Percentiles rank a stretch among this genome's conserved stretches.
phyloP scores from a whole-genome alignment of 2,329 filamentous ascomycete genomes.

The Chrysosporium keratinophilum region DNA sequence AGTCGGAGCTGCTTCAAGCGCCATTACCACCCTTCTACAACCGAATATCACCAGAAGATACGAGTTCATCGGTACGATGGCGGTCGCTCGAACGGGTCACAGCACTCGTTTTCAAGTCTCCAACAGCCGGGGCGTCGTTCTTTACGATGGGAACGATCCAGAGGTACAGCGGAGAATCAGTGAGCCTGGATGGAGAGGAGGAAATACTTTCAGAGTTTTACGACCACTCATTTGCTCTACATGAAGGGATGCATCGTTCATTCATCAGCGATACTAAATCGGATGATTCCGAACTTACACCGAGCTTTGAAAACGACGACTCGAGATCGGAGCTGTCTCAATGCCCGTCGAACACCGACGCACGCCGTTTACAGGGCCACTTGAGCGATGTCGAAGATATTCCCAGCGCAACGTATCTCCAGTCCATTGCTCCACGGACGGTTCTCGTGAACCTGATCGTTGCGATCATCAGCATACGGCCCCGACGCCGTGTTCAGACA shows the following conservation, averaged over 20 bases:
- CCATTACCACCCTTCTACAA: conserved; percentile 28
- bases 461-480: conserved; percentile 61
- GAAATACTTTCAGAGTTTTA: conserved; percentile 56
- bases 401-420: conserved; percentile 56
- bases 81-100: conserved; percentile 10
- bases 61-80: conserved; percentile 13
- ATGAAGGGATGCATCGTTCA: conserved; percentile 40
- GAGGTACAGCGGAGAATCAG: conserved; percentile 14
- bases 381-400: conserved; percentile 59
- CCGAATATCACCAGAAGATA: background rate
- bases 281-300: conserved; percentile 12
- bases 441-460: conserved; percentile 74
- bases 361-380: conserved; percentile 32
- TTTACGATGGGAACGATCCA: conserved; percentile 16
- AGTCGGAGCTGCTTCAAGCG: conserved; percentile 39
- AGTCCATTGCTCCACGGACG: conserved; percentile 63
- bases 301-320: conserved; percentile 11
- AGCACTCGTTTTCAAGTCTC: conserved; percentile 4
- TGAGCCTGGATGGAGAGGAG: conserved; percentile 18
- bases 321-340: conserved; percentile 14
- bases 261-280: conserved; percentile 10
- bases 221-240: conserved; percentile 62
- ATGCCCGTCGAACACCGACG: conserved; percentile 1
- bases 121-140: conserved; percentile 14
- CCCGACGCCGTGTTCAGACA: conserved; percentile 58